Conservation (phyloP, 805 yeast genomes). For the Nakazawaea ishiwadae region DNA sequence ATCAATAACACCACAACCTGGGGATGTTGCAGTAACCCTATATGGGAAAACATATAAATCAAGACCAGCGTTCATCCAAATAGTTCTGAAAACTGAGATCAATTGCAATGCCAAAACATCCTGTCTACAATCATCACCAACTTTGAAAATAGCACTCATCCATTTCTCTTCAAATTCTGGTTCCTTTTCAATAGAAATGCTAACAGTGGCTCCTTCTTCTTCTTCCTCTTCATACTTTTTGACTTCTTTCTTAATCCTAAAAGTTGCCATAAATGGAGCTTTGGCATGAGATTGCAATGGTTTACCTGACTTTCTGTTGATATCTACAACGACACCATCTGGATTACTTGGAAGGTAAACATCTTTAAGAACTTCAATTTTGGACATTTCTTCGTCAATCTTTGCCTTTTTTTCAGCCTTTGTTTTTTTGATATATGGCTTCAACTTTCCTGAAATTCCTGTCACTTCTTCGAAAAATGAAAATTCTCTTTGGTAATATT, state of each 20-base stretch:
- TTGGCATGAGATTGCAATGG: constrained; percentile 98
- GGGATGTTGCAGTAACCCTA: constrained; percentile 96
- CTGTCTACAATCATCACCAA: constrained; percentile 98
- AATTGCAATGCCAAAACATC: constrained; percentile 92
- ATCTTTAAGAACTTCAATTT: constrained; percentile 66
- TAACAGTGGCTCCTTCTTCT: constrained; percentile 21
- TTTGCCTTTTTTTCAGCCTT: constrained; percentile 95
- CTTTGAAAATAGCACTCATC: constrained; percentile 97
- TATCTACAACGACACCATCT: constrained; percentile 89
- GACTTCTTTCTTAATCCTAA: constrained; percentile 66
- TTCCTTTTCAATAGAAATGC: constrained; percentile 5
- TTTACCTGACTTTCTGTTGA: constrained; percentile 85
- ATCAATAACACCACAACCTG: constrained; percentile 98
- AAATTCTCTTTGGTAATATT: constrained; percentile 79
- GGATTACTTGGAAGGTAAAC: constrained; percentile 96
- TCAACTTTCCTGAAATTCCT: constrained; percentile 87
- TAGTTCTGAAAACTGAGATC: constrained; percentile 84
- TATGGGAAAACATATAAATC: constrained; percentile 91
- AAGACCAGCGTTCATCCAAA: constrained; percentile 84
- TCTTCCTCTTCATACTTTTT: constrained; percentile 35
- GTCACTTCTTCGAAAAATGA: constrained; percentile 89
- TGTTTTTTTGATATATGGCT: constrained; percentile 88
- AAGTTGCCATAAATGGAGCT: constrained; percentile 97
- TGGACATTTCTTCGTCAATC: constrained; percentile 93
- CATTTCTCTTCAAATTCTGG: constrained; percentile 52